These are phyloP conservation scores for Aspergillus baeticus DNA, from an alignment of 495 filamentous ascomycete genomes.

Conservation along the genomic window DNA sequence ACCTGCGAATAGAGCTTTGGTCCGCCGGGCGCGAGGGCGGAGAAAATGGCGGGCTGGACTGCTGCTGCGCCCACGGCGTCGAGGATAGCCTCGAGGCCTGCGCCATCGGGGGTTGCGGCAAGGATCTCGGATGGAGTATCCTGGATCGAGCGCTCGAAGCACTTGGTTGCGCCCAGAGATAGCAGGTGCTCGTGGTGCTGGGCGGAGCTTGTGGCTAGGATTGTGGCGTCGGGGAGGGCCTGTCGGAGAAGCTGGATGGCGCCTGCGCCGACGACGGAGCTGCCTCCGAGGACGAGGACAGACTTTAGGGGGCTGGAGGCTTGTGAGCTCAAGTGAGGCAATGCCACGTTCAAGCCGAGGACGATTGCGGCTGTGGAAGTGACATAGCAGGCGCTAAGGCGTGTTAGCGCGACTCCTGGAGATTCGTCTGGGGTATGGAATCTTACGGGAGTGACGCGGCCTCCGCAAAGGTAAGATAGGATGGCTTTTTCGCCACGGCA, in stretches of 20 bases:
- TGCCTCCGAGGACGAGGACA: background rate
- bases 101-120: background rate
- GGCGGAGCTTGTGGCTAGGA: background rate
- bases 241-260: background rate
- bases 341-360: background rate
- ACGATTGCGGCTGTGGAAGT: background rate
- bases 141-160: background rate
- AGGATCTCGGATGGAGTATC: background rate
- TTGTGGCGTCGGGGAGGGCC: background rate
- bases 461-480: background rate
- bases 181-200: background rate
- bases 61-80: background rate
- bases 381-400: background rate
- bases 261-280: background rate
- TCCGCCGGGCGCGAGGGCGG: background rate
- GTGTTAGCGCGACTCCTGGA: background rate
- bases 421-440: background rate
- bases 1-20: background rate
- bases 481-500: background rate
- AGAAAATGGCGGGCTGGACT: background rate
- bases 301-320: background rate
- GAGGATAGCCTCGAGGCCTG: slow-evolving; percentile 1
- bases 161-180: background rate
- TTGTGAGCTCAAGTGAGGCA: background rate
- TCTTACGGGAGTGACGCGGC: slow-evolving; percentile 1